Evolutionary conservation across 1,284 basidiomycete genomes (phyloP).

Genomic region (Pseudozyma tsukubaensis): DNA sequence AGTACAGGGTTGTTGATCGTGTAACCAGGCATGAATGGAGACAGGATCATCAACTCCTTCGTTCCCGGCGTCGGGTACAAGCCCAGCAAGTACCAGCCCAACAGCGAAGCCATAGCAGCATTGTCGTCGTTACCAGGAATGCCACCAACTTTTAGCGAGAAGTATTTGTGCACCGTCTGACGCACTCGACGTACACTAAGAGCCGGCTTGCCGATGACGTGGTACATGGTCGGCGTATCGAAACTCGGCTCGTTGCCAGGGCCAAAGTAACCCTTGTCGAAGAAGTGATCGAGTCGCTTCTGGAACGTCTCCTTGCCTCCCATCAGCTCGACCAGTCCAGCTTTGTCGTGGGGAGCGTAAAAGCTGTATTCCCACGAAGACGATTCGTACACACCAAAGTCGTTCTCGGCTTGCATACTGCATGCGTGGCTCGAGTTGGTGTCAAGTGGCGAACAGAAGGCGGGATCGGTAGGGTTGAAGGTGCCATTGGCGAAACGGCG

Average conservation of each 20-base stretch:
- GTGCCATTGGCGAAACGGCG: constrained; percentile 53
- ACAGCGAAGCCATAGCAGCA: constrained; percentile 79
- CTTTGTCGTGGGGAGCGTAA: constrained; percentile 58
- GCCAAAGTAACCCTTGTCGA: constrained; percentile 49
- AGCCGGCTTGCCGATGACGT: constrained; percentile 44
- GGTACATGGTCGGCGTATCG: constrained; percentile 55
- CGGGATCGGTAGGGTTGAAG: constrained; percentile 50
- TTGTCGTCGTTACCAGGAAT: constrained; percentile 72
- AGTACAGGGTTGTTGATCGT: constrained; percentile 55
- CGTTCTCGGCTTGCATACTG: constrained; percentile 55
- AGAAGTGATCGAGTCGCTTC: constrained; percentile 58
- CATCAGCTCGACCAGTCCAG: constrained; percentile 55
- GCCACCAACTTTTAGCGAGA: constrained; percentile 41
- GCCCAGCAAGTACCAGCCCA: constrained; percentile 74
- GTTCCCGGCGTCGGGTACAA: constrained; percentile 74
- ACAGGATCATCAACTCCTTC: constrained; percentile 55
- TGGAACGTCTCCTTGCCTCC: constrained; percentile 49
- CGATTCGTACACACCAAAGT: constrained; percentile 56
- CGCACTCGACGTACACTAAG: constrained; percentile 45
- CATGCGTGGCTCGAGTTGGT: constrained; percentile 42
- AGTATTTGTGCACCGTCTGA: constrained; percentile 50
- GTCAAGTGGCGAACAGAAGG: constrained; percentile 56
- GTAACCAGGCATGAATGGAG: constrained; percentile 57
- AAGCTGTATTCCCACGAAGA: constrained; percentile 60
- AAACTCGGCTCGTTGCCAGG: constrained; percentile 63